phyloP scores from a whole-genome alignment of 257 asterid genomes.

The Rubia yunnanensis region DNA sequence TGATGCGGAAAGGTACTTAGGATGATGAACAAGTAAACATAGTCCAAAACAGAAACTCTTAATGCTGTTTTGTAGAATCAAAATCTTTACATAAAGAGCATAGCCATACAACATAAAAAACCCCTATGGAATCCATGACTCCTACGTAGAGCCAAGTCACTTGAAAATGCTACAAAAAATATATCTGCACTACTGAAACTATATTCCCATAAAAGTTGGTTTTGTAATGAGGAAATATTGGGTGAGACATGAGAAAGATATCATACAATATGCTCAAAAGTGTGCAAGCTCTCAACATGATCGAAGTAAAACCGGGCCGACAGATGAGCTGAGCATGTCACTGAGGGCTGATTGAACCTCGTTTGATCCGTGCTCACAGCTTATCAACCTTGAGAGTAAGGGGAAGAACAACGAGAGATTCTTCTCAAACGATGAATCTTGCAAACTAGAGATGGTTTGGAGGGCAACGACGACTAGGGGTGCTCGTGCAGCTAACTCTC shows the following conservation, averaged over 20 bases:
- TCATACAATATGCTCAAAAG: conserved; percentile 34
- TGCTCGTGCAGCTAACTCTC: conserved; percentile 91
- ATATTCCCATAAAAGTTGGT: conserved; percentile 28
- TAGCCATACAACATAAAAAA: conserved; percentile 39
- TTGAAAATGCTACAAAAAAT: conserved; percentile 21
- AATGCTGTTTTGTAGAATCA: conserved; percentile 10
- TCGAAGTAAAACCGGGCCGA: conserved; percentile 79
- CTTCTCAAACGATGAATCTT: conserved; percentile 69
- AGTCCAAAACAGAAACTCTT: conserved; percentile 3
- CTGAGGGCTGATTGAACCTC: conserved; percentile 88
- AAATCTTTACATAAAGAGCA: conserved; percentile 12
- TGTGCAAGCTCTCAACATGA: conserved; percentile 43
- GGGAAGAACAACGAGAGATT: conserved; percentile 69
- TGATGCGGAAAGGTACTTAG: not conserved
- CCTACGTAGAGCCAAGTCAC: conserved; percentile 29
- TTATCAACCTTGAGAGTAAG: conserved; percentile 64
- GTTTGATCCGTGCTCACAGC: conserved; percentile 92
- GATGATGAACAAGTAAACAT: not conserved
- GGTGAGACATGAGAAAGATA: conserved; percentile 22
- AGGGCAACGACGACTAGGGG: conserved; percentile 79
- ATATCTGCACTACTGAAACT: conserved; percentile 25
- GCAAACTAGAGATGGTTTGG: conserved; percentile 76
- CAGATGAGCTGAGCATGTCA: conserved; percentile 71
- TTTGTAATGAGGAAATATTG: conserved; percentile 7
- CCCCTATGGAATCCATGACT: conserved; percentile 23